A percentile compares a stretch with the other conserved stretches of the same genome.
Conservation (phyloP, 2,329 filamentous ascomycete genomes). For the Berkeleyomyces basicola region DNA sequence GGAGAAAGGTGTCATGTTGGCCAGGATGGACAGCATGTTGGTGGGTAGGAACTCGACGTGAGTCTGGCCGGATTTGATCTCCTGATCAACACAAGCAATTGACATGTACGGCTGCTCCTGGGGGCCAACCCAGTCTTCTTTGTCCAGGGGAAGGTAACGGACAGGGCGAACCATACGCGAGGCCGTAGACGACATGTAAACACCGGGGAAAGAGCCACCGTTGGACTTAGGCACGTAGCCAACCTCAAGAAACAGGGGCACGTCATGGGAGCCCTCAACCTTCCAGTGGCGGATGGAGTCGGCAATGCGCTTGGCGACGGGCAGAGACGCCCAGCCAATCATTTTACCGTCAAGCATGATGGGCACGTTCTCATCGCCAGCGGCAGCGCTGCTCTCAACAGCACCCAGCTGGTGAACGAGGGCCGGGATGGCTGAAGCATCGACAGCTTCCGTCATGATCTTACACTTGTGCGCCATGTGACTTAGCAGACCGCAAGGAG, state of each 20-base stretch:
- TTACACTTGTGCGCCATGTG: conserved; percentile 91
- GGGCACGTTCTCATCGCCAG: conserved; percentile 66
- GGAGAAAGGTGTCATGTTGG: conserved; percentile 97
- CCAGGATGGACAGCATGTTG: conserved; percentile 91
- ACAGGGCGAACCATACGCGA: conserved; percentile 81
- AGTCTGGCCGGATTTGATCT: conserved; percentile 77
- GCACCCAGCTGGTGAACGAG: conserved; percentile 69
- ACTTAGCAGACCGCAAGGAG: conserved; percentile 85
- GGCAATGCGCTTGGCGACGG: conserved; percentile 63
- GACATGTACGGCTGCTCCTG: conserved; percentile 98
- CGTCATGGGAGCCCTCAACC: conserved; percentile 64
- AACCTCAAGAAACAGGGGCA: conserved; percentile 76
- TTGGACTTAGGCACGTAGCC: conserved; percentile 78
- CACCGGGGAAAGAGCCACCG: conserved; percentile 86
- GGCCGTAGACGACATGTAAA: conserved; percentile 81
- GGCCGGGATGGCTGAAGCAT: conserved; percentile 57
- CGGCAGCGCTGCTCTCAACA: conserved; percentile 56
- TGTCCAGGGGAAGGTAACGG: conserved; percentile 76
- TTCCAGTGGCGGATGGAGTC: conserved; percentile 92
- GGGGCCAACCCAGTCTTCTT: conserved; percentile 75
- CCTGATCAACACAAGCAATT: conserved; percentile 77
- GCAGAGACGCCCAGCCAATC: conserved; percentile 76
- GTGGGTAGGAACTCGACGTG: conserved; percentile 92
- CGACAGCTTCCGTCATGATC: conserved; percentile 59
- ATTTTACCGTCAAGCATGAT: conserved; percentile 84